These are phyloP conservation scores for Pythium chondricola DNA, from an alignment of 352 stramenopile species.

Conservation along the genomic window DNA sequence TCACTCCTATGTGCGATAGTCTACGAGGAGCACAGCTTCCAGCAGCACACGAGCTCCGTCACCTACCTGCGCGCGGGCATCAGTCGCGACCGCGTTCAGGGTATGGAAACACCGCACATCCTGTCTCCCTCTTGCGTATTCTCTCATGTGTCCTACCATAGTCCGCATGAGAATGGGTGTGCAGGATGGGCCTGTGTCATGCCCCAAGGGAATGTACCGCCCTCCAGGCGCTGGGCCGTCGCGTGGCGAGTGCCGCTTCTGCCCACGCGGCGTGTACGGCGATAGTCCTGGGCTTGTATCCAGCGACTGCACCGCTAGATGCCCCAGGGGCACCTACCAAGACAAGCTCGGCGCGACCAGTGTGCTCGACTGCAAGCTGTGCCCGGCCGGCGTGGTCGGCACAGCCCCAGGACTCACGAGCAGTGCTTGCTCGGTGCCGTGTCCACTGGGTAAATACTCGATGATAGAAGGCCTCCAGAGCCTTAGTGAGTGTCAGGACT, in stretches of 20 bases:
- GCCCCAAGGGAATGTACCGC: constrained; percentile 65
- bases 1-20: neutral
- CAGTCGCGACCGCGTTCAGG: neutral
- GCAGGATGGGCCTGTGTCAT: constrained; percentile 35
- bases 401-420: constrained; percentile 43
- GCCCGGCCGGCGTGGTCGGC: constrained; percentile 57
- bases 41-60: neutral
- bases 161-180: constrained; percentile 50
- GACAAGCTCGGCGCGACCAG: constrained; percentile 48
- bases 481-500: constrained; percentile 57
- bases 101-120: neutral
- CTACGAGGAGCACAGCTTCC: constrained; percentile 3
- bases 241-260: constrained; percentile 58
- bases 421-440: constrained; percentile 51
- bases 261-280: constrained; percentile 67
- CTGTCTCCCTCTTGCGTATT: neutral
- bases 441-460: constrained; percentile 64
- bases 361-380: constrained; percentile 60
- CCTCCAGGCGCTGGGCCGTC: constrained; percentile 32
- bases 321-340: constrained; percentile 68
- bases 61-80: constrained; percentile 1
- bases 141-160: constrained; percentile 3
- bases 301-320: constrained; percentile 60
- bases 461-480: constrained; percentile 44
- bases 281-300: constrained; percentile 52